Base-by-base conservation (phyloP, 1,284 basidiomycete species). In the Caloboletus firmus region DNA sequence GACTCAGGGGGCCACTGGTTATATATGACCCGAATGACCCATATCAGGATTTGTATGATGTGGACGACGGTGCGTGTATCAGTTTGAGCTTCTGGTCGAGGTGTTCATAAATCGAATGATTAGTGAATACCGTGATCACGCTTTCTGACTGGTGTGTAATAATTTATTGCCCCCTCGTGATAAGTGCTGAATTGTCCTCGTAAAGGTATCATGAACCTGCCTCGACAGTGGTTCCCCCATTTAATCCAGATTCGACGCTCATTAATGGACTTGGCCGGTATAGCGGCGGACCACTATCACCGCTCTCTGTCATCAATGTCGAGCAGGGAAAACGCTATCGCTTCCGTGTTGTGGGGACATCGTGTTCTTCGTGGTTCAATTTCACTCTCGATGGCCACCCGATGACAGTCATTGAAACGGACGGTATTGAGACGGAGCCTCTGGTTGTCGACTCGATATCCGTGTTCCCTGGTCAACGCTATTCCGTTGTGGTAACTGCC, bases 1-100 rank as follows among this genome's bases (percentile, higher is more conserved):
- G 76, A 11, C 64, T 76, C 18, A 67, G 78, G 31, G 78, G 78
- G 1, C 64, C 68, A 0, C 50, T 79, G 3, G 71, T 79, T 6
- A 62, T 79, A 30, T 79, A 80, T 55, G 78, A 80, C 56, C 70
- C 64, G 2, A 13, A 70, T 4, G 77, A 79, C 52, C 76, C 78
- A 12, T 63, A 71, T 26, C 57, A 60, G 17, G 1, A 60, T 30
- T 49, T 76, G 53, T 76, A 78, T 39, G 78, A 75, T 53, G 64
- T 78, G 1, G 74, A 71, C 59, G 68, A 72, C 60, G 72, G 66
- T 76, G 36, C 41, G 57, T 37, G 65, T 41, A 6, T 26, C 11
- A 9, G 20, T 26, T 44, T 17, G 9, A 30, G 13, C 9, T n/a
- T 42, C 26, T 36, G 20, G 17, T 26, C 31, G 7, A 18, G 37